A percentile compares a stretch with the other conserved stretches of the same genome.
phyloP scores from a whole-genome alignment of 352 stramenopile species.

The Globisporangium okanoganense region DNA sequence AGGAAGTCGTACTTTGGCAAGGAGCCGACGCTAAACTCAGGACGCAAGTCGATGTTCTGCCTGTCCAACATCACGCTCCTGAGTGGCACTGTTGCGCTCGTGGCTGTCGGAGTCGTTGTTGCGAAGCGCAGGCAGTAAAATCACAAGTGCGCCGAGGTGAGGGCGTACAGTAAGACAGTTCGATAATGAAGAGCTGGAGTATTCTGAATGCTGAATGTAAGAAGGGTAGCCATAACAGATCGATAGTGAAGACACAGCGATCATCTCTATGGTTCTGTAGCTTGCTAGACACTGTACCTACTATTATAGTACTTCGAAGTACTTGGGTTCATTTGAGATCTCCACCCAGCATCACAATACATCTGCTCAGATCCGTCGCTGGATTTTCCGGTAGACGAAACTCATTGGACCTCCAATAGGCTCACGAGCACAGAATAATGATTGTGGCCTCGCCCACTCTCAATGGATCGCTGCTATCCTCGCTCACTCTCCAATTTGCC shows the following conservation, averaged over 20 bases:
- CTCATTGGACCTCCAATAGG: not conserved
- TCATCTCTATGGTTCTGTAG: no score
- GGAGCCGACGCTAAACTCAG: not conserved
- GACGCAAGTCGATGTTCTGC: not conserved
- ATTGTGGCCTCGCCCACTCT: not conserved
- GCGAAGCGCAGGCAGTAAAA: not conserved
- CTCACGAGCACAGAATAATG: not conserved
- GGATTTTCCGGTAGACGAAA: not conserved
- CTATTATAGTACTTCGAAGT: no score
- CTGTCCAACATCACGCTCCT: not conserved
- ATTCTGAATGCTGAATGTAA: no score
- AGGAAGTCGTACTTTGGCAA: slow-evolving; percentile 3
- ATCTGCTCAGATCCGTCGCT: no score
- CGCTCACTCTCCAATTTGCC: not conserved
- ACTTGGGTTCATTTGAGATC: no score
- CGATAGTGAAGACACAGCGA: no score
- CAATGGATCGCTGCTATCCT: no score
- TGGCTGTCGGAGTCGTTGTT: not conserved
- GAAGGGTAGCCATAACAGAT: no score
- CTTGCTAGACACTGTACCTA: no score
- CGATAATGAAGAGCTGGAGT: no score
- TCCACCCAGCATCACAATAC: no score
- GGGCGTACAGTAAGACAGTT: no score
- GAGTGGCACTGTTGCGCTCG: not conserved
- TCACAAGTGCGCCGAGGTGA: not conserved